phyloP scores from a whole-genome alignment of 768 basidiomycete species.

The Cystofilobasidium macerans region DNA sequence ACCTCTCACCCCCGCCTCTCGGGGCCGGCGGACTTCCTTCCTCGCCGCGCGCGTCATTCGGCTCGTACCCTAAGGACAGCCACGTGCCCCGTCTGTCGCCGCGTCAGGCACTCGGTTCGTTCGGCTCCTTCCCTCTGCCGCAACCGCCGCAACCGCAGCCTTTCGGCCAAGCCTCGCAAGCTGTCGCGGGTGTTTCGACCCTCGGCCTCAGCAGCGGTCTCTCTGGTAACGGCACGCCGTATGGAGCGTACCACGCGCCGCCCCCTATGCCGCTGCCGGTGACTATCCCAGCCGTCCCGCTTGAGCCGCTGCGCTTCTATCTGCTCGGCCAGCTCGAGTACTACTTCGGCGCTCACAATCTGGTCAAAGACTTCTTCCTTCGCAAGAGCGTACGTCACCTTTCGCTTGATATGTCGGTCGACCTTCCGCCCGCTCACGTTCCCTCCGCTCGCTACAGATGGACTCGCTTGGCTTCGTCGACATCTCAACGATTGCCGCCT shows the following conservation, averaged over 20 bases:
- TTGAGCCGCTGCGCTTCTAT: constrained; percentile 57
- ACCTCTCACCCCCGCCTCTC: not conserved
- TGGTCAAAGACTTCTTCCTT: constrained; percentile 76
- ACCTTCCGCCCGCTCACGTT: not conserved
- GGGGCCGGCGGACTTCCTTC: not conserved
- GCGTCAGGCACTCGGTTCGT: not conserved
- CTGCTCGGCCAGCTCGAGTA: constrained; percentile 71
- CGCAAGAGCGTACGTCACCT: constrained; percentile 54
- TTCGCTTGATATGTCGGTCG: not conserved
- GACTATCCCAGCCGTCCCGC: constrained; percentile 31
- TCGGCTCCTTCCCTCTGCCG: constrained; percentile 1
- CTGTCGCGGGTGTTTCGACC: not conserved
- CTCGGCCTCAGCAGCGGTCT: not conserved
- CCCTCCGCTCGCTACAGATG: constrained; percentile 52
- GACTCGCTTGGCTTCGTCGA: constrained; percentile 78
- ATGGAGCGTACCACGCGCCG: not conserved
- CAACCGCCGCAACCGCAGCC: no score
- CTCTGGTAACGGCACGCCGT: not conserved
- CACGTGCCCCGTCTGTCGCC: not conserved
- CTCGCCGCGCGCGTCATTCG: not conserved
- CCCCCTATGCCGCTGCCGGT: constrained; percentile 35
- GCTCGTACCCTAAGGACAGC: not conserved
- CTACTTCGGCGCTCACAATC: constrained; percentile 79
- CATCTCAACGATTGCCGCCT: constrained; percentile 67
- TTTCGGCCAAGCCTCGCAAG: not conserved